phyloP scores from a whole-genome alignment of 768 basidiomycete genomes.

The Collybiopsis confluens region DNA sequence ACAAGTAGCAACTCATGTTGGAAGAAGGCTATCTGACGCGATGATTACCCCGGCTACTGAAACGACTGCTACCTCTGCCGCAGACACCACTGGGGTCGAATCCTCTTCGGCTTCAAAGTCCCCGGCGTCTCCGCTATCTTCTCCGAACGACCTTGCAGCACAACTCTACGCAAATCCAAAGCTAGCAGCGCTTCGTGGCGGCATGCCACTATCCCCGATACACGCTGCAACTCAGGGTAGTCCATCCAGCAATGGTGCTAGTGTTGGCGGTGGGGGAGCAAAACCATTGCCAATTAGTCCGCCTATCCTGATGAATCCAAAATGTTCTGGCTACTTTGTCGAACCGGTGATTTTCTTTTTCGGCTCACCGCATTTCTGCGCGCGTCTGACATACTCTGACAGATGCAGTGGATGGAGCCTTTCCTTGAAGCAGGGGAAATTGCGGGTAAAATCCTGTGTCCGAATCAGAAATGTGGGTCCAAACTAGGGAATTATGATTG shows the following conservation, averaged over 20 bases:
- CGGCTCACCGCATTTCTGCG: neutral
- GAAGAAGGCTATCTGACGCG: slow-evolving; percentile 39
- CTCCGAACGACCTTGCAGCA: slow-evolving; percentile 31
- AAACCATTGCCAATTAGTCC: slow-evolving; percentile 43
- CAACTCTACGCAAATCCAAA: slow-evolving; percentile 40
- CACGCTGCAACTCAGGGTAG: slow-evolving; percentile 11
- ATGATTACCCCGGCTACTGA: slow-evolving; percentile 22
- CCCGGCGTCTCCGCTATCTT: neutral
- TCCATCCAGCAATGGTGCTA: slow-evolving; percentile 21
- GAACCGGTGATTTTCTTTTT: slow-evolving; percentile 70
- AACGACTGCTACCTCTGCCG: neutral
- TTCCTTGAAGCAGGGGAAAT: slow-evolving; percentile 71
- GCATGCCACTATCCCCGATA: slow-evolving; percentile 8
- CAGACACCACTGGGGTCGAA: no score
- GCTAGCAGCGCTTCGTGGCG: slow-evolving; percentile 33
- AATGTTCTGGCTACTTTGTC: slow-evolving; percentile 95
- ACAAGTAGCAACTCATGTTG: slow-evolving; percentile 31
- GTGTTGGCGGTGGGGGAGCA: slow-evolving; percentile 40
- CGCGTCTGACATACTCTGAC: neutral
- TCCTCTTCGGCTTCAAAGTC: neutral
- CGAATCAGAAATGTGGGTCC: slow-evolving; percentile 83
- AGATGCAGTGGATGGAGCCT: slow-evolving; percentile 97
- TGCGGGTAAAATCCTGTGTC: slow-evolving; percentile 87
- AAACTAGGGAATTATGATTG: slow-evolving; percentile 97
- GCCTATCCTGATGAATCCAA: slow-evolving; percentile 70